phyloP scores from a whole-genome alignment of 257 asterid species.

The Forsythia viridissima region DNA sequence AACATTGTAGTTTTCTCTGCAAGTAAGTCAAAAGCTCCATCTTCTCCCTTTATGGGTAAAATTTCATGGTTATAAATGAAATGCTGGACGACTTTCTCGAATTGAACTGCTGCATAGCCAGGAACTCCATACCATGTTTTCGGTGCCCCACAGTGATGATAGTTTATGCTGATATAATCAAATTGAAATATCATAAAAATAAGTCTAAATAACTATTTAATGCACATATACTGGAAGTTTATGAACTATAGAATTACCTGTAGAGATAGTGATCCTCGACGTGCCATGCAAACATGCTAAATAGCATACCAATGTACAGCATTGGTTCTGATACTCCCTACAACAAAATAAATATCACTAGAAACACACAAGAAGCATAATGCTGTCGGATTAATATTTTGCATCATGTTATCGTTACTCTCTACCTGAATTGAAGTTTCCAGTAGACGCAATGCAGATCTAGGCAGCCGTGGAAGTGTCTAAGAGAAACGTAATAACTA shows the following conservation, averaged over 20 bases:
- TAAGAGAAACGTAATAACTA: background rate
- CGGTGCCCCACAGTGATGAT: conserved; percentile 52
- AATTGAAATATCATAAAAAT: background rate
- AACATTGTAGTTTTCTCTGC: conserved; percentile 42
- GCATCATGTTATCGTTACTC: background rate
- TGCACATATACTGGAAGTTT: background rate
- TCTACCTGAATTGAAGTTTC: conserved; percentile 41
- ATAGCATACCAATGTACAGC: conserved; percentile 50
- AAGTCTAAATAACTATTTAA: background rate
- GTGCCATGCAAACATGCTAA: conserved; percentile 60
- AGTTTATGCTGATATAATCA: conserved; percentile 35
- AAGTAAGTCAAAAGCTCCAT: conserved; percentile 38
- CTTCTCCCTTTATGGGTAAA: conserved; percentile 22
- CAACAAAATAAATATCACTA: background rate
- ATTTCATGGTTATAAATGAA: conserved; percentile 32
- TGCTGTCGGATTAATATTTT: background rate
- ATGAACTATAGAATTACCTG: conserved; percentile 30
- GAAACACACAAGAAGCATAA: background rate
- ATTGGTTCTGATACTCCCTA: conserved; percentile 55
- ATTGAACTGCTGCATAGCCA: conserved; percentile 31
- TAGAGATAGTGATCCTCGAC: conserved; percentile 51
- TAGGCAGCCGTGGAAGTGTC: conserved; percentile 33
- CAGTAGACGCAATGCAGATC: conserved; percentile 36
- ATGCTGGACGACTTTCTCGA: conserved; percentile 30
- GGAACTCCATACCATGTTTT: conserved; percentile 62